These are phyloP conservation scores for Xerocomellus intermedius DNA, from an alignment of 768 basidiomycete genomes.

Conservation along the genomic window DNA sequence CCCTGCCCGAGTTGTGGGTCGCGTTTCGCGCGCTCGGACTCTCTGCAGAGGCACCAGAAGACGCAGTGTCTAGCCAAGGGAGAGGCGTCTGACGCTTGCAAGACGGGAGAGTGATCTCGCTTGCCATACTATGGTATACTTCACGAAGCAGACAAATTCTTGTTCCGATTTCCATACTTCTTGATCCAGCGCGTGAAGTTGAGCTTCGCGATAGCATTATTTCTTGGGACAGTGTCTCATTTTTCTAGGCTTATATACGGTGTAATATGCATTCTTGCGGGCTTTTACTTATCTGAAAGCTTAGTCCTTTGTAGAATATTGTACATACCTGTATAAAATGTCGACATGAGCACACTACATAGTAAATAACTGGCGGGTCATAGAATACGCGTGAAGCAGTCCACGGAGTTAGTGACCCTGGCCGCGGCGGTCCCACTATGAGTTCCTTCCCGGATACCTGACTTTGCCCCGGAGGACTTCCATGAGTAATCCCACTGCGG, in stretches of 20 bases:
- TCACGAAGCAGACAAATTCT: background rate
- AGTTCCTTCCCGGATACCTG: constrained; percentile 22
- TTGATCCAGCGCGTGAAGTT: background rate
- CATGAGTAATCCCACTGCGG: constrained; percentile 31
- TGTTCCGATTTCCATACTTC: background rate
- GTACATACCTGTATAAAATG: background rate
- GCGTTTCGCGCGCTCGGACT: constrained; percentile 26
- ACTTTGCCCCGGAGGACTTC: constrained; percentile 30
- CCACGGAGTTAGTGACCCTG: too few relatives aligned
- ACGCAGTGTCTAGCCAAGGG: constrained; percentile 2
- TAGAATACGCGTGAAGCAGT: background rate
- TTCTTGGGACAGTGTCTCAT: background rate
- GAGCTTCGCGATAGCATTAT: background rate
- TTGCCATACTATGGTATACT: background rate
- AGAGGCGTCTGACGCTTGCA: background rate
- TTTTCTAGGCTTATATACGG: background rate
- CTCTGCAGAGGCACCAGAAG: constrained; percentile 23
- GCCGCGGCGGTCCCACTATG: background rate
- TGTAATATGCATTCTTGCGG: background rate
- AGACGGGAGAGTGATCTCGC: background rate
- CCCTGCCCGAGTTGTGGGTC: constrained; percentile 16
- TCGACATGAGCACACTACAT: background rate
- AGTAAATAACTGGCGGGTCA: background rate
- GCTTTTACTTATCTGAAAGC: background rate
- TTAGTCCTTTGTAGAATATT: background rate